phyloP scores from a whole-genome alignment of 495 filamentous ascomycete species.

The Penicillium antarcticum region DNA sequence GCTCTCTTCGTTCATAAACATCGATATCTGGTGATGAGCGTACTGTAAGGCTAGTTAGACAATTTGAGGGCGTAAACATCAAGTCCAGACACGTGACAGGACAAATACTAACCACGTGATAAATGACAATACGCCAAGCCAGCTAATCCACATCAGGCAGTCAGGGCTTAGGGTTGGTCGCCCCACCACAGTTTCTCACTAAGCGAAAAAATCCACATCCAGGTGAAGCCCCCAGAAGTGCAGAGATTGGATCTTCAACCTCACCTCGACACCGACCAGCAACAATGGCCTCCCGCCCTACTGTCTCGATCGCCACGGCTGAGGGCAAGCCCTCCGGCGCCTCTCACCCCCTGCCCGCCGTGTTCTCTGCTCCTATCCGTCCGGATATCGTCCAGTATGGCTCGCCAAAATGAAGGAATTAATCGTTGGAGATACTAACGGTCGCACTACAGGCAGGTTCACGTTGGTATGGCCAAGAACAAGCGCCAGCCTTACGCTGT shows the following conservation, averaged over 20 bases:
- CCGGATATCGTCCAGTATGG: constrained; percentile 94
- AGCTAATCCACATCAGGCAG: constrained; percentile 16
- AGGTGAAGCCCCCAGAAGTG: constrained; percentile 25
- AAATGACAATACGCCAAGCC: not conserved
- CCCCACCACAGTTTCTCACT: constrained; percentile 27
- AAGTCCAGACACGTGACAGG: not conserved
- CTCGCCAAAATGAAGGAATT: constrained; percentile 12
- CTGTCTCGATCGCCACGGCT: constrained; percentile 88
- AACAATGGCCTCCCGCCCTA: constrained; percentile 91
- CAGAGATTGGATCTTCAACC: constrained; percentile 41
- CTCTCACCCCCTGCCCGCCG: constrained; percentile 85
- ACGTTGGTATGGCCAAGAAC: constrained; percentile 99
- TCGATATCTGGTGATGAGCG: too few relatives aligned
- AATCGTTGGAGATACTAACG: constrained; percentile 34
- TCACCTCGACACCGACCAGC: constrained; percentile 47
- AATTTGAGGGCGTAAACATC: too few relatives aligned
- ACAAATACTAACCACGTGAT: not conserved
- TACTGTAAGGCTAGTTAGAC: too few relatives aligned
- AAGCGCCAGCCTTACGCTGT: constrained; percentile 99
- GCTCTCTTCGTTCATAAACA: too few relatives aligned
- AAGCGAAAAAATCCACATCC: constrained; percentile 48
- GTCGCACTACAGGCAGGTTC: constrained; percentile 60
- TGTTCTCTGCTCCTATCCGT: constrained; percentile 95
- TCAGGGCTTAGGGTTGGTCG: constrained; percentile 40
- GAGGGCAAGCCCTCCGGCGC: constrained; percentile 86